Evolutionary conservation across 768 basidiomycete species (phyloP), one percentile per base, ranked within the genome.

Genomic region (Leucocoprinus birnbaumii): DNA sequence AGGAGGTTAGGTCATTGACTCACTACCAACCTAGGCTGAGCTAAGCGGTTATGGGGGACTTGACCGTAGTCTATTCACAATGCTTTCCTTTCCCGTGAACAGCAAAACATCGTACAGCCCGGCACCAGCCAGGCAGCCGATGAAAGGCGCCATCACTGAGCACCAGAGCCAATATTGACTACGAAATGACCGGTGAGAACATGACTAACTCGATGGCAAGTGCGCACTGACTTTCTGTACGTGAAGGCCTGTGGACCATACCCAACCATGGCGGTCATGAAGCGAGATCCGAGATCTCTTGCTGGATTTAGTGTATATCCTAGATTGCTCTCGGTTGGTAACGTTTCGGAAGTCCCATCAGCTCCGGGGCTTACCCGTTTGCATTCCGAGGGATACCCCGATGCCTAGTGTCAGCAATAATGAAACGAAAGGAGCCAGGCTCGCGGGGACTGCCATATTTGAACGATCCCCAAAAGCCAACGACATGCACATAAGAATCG

Each of bases 131-230:
- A 81, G 74, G 46, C 76, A 84, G 22, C 87, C 87, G 31, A 80
- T 58, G 63, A 87, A 78, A 8, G 85, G 80, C 1, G 71, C 84
- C 38, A 85, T 66, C 16, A 86, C 62, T 2, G 85, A 81, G 60
- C 81, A 81, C 87, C 87, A 89, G 34, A 89, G 57, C 87, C 86
- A 89, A 62, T 88, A 89, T 55, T 89, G 86, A 61, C 74, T 79
- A 59, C 67, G 48, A 63, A 14, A 55, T 5, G 49, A 27, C n/a
- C n/a, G n/a, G n/a, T 42, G 27, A 8, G 41, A 43, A 57, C 52
- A 62, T 70, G 27, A 62, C 51, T 52, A 66, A 16, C 9, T 21
- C 8, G 22, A 10, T 14, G 9, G 19, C 6, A 25, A 45, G 38
- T n/a, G n/a, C 51, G 18, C 34, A 37, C 73, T 26, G 53, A 78